Evolutionary conservation across 257 asterid genomes (phyloP).

Genomic region (Galeopsis tetrahit): DNA sequence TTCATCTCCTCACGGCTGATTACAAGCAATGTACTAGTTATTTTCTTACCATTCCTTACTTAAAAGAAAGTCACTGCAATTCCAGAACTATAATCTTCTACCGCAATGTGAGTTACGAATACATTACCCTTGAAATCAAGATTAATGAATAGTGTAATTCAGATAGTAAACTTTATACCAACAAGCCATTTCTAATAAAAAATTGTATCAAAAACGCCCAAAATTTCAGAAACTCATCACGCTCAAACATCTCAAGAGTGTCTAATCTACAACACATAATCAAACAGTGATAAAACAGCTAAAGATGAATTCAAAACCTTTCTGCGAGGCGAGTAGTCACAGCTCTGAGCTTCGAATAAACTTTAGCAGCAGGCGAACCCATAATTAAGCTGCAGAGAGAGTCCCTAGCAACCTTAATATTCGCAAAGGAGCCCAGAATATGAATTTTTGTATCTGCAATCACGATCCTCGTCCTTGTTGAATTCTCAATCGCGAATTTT

Average conservation of each 20-base stretch:
- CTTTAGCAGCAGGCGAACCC: constrained; percentile 96
- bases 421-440: constrained; percentile 79
- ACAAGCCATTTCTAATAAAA: constrained; percentile 9
- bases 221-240: constrained; percentile 30
- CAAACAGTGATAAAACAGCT: constrained; percentile 6
- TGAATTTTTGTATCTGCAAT: constrained; percentile 85
- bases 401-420: constrained; percentile 81
- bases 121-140: not conserved
- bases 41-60: not conserved
- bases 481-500: constrained; percentile 79
- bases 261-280: constrained; percentile 19
- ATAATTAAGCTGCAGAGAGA: constrained; percentile 81
- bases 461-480: constrained; percentile 83
- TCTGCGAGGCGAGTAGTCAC: constrained; percentile 78
- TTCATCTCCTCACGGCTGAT: too few species aligned
- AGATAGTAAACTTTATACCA: not conserved
- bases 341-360: constrained; percentile 81
- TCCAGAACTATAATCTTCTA: not conserved
- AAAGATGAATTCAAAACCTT: constrained; percentile 56
- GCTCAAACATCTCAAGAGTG: constrained; percentile 15
- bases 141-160: too few species aligned
- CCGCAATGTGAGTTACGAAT: not conserved
- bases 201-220: constrained; percentile 22
- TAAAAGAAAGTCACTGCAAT: not conserved
- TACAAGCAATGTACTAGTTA: not conserved